These are phyloP conservation scores for Asterophora lycoperdoides DNA, from an alignment of 768 basidiomycete species.

Conservation along the genomic window DNA sequence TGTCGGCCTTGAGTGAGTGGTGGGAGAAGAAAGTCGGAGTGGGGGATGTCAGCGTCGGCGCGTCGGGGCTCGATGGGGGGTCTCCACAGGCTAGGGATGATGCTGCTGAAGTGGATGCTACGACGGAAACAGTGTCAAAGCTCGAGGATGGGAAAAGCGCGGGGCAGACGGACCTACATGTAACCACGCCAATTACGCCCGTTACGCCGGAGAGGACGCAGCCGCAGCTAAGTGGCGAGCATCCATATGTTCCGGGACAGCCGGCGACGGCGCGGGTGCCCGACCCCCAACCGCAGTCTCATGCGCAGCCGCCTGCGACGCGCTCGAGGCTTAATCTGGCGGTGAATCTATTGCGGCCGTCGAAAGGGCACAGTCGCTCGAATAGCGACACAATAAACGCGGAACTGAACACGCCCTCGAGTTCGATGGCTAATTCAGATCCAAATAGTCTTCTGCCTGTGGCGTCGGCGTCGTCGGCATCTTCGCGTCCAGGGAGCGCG, in stretches of 20 bases:
- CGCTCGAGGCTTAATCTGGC: conserved; percentile 41
- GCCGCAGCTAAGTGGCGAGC: conserved; percentile 13
- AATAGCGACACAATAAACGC: conserved; percentile 35
- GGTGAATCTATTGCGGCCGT: conserved; percentile 41
- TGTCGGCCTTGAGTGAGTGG: conserved; percentile 62
- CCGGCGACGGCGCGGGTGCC: conserved; percentile 10
- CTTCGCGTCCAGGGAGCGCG: conserved; percentile 3
- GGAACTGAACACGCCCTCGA: neutral
- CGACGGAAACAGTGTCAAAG: conserved; percentile 17
- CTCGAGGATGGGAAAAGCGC: conserved; percentile 18
- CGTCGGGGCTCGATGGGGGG: conserved; percentile 18
- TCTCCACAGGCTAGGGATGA: conserved; percentile 22
- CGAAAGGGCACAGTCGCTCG: conserved; percentile 28
- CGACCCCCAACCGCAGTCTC: conserved; percentile 8
- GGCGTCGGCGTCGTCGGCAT: conserved; percentile 5
- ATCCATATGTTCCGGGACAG: conserved; percentile 15
- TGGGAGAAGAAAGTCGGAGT: conserved; percentile 77
- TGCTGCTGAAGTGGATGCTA: conserved; percentile 19
- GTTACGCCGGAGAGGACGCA: conserved; percentile 15
- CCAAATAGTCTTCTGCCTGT: neutral
- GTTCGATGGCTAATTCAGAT: neutral
- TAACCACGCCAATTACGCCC: conserved; percentile 14
- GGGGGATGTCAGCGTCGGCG: conserved; percentile 44
- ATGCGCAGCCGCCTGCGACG: conserved; percentile 21
- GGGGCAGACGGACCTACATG: conserved; percentile 17